Percentiles rank a stretch among this genome's conserved stretches.
These are phyloP conservation scores for Melanogaster broomeanus DNA, from an alignment of 768 basidiomycete genomes.

Conservation along the genomic window DNA sequence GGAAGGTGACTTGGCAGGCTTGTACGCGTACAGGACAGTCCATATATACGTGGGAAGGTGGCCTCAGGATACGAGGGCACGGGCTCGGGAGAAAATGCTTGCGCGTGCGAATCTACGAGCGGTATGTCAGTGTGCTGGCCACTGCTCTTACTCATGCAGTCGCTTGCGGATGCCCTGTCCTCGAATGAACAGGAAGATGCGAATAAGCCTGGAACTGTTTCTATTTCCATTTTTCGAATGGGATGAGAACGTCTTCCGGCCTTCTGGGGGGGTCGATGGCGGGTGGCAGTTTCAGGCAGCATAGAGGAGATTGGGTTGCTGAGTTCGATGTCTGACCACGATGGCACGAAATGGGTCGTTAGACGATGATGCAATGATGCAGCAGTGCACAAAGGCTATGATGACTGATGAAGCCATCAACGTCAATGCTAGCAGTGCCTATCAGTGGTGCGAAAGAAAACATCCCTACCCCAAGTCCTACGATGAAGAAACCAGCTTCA, in stretches of 20 bases:
- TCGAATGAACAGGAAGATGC: conserved; percentile 23
- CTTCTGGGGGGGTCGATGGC: conserved; percentile 40
- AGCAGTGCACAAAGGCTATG: conserved; percentile 24
- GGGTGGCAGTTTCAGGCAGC: conserved; percentile 60
- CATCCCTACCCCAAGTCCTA: conserved; percentile 11
- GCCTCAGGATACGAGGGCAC: conserved; percentile 16
- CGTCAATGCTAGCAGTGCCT: conserved; percentile 28
- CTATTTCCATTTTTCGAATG: conserved; percentile 89
- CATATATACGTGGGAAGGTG: conserved; percentile 65
- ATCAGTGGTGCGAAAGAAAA: conserved; percentile 6
- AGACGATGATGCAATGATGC: conserved; percentile 37
- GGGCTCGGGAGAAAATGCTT: conserved; percentile 15
- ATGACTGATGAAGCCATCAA: conserved; percentile 38
- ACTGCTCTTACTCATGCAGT: background rate
- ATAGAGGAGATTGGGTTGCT: conserved; percentile 59
- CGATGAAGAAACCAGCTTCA: background rate
- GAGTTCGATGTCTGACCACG: conserved; percentile 44
- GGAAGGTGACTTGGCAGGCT: conserved; percentile 76
- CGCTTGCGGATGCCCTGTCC: conserved; percentile 1
- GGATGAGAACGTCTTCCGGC: conserved; percentile 64
- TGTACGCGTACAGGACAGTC: conserved; percentile 92
- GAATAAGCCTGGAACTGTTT: conserved; percentile 52
- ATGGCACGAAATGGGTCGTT: conserved; percentile 68
- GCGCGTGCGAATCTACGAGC: conserved; percentile 7
- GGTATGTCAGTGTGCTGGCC: conserved; percentile 4